phyloP scores from a whole-genome alignment of 2,329 filamentous ascomycete species.

The Fusarium cicatricum region DNA sequence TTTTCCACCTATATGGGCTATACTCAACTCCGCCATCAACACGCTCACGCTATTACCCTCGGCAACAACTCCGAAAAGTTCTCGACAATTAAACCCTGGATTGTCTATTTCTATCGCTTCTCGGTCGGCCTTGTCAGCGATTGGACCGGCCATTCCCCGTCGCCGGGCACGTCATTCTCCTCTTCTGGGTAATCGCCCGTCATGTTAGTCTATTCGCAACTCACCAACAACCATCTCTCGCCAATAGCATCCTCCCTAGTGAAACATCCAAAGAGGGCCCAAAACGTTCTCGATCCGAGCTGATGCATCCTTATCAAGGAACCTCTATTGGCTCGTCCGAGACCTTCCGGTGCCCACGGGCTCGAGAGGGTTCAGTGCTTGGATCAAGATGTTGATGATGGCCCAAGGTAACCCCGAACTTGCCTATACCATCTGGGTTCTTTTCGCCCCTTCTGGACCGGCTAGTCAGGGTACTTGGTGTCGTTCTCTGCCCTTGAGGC shows the following conservation, averaged over 20 bases:
- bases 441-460: not conserved
- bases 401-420: not conserved
- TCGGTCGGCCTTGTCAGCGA: slow-evolving; percentile 36
- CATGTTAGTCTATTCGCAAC: slow-evolving; percentile 13
- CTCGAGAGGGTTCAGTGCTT: slow-evolving; percentile 10
- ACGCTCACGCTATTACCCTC: not conserved
- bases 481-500: not conserved
- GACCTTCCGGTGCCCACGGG: slow-evolving; percentile 8
- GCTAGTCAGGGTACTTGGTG: not conserved
- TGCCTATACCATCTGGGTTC: not conserved
- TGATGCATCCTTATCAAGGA: slow-evolving; percentile 27
- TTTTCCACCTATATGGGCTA: not conserved
- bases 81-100: not conserved
- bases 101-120: slow-evolving; percentile 2
- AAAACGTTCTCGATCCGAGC: not conserved
- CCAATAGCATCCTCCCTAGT: slow-evolving; percentile 8
- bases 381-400: not conserved
- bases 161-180: slow-evolving; percentile 36
- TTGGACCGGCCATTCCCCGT: slow-evolving; percentile 21
- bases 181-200: slow-evolving; percentile 17
- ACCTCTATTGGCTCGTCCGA: slow-evolving; percentile 18
- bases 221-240: not conserved
- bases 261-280: not conserved
- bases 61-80: not conserved
- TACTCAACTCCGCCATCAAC: not conserved